A percentile compares a stretch with the other conserved stretches of the same genome.
Conservation (phyloP, 106 monocot genomes). For the Posidonia australis region DNA sequence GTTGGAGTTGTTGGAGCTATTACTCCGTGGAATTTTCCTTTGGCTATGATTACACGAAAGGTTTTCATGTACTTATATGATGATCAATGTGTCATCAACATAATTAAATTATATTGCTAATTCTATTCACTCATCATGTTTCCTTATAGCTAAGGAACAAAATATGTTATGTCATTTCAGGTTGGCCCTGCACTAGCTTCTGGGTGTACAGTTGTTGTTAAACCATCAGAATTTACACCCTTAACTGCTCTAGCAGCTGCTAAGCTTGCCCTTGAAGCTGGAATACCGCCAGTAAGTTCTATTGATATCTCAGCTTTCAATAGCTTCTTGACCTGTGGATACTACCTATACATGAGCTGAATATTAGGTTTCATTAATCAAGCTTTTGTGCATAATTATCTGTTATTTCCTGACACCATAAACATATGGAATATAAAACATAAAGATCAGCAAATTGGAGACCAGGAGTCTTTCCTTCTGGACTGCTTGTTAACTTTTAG, state of each 20-base stretch:
- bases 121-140: not conserved
- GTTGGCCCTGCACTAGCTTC: conserved; percentile 88
- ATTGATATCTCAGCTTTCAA: not conserved
- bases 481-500: no score
- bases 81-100: not conserved
- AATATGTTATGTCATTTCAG: conserved; percentile 22
- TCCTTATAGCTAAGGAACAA: not conserved
- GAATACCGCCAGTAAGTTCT: conserved; percentile 40
- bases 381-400: no score
- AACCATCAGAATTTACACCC: conserved; percentile 88
- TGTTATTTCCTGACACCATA: no score
- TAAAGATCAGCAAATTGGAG: no score
- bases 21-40: conserved; percentile 93
- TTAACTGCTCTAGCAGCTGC: conserved; percentile 91
- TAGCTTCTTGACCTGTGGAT: no score
- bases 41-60: conserved; percentile 96
- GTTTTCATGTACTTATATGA: conserved; percentile 18
- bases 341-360: no score
- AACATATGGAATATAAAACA: no score
- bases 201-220: conserved; percentile 78
- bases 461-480: no score
- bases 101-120: not conserved
- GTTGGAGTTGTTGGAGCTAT: conserved; percentile 95
- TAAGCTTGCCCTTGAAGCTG: conserved; percentile 82
- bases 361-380: no score